These are phyloP conservation scores for Boletus speciosus DNA, from an alignment of 768 basidiomycete species.

Conservation along the genomic window DNA sequence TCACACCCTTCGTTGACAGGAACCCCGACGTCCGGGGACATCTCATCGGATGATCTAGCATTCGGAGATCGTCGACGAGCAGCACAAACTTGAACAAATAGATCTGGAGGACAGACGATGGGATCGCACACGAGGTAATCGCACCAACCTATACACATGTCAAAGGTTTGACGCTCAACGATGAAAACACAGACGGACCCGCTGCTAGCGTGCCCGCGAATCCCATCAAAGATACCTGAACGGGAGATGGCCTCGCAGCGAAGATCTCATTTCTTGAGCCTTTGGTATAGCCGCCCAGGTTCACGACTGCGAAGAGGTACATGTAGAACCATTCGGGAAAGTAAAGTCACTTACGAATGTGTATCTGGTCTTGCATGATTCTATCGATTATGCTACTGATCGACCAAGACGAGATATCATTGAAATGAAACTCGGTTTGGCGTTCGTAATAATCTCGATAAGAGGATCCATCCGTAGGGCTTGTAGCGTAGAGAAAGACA, in stretches of 20 bases:
- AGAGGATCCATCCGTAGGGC: slow-evolving; percentile 42
- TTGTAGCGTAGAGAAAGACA: slow-evolving; percentile 47
- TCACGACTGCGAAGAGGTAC: slow-evolving; percentile 34
- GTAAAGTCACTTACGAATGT: slow-evolving; percentile 36
- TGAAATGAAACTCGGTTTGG: slow-evolving; percentile 36
- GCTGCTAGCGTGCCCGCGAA: slow-evolving; percentile 47
- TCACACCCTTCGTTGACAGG: slow-evolving; percentile 39
- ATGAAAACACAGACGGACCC: slow-evolving; percentile 18
- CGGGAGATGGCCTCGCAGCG: slow-evolving; percentile 45
- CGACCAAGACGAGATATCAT: slow-evolving; percentile 41
- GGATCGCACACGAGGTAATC: slow-evolving; percentile 46
- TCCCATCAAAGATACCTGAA: slow-evolving; percentile 50
- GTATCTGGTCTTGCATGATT: slow-evolving; percentile 42
- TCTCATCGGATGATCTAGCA: slow-evolving; percentile 1
- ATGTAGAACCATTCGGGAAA: neutral
- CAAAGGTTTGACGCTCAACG: neutral
- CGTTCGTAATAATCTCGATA: slow-evolving; percentile 43
- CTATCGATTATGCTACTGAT: slow-evolving; percentile 35
- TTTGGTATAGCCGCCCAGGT: slow-evolving; percentile 50
- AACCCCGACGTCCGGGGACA: slow-evolving; percentile 23
- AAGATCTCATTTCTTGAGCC: slow-evolving; percentile 52
- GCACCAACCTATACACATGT: slow-evolving; percentile 38
- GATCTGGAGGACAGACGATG: slow-evolving; percentile 41
- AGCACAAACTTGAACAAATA: slow-evolving; percentile 33
- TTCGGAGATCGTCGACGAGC: slow-evolving; percentile 11